Evolutionary conservation across 2,329 filamentous ascomycete genomes (phyloP).

Genomic region (Cercospora janseana): DNA sequence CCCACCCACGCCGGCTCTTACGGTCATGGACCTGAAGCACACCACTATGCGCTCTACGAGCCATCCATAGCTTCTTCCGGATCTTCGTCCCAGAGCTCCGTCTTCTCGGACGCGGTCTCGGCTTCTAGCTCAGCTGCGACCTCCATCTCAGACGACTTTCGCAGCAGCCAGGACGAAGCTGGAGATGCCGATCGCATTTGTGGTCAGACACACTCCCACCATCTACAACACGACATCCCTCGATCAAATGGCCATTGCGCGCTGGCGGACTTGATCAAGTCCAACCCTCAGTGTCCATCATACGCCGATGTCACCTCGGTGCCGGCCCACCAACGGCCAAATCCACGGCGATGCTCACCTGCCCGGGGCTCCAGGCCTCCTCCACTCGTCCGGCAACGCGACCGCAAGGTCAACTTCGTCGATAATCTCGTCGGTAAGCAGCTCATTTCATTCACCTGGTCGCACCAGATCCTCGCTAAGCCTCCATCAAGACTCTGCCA

Average conservation of each 20-base stretch:
- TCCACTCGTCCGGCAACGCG: slow-evolving; percentile 76
- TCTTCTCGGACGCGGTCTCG: slow-evolving; percentile 66
- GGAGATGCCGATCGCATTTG: slow-evolving; percentile 28
- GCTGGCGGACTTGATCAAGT: slow-evolving; percentile 16
- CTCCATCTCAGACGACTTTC: slow-evolving; percentile 61
- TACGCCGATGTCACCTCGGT: slow-evolving; percentile 47
- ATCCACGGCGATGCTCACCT: slow-evolving; percentile 58
- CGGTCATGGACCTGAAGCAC: slow-evolving; percentile 38
- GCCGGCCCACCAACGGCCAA: slow-evolving; percentile 59
- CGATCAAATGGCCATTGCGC: slow-evolving; percentile 13
- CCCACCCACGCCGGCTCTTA: slow-evolving; percentile 21
- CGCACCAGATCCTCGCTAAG: slow-evolving; percentile 37
- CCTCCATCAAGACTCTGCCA: slow-evolving; percentile 73
- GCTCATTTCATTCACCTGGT: slow-evolving; percentile 14
- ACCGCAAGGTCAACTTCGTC: slow-evolving; percentile 93
- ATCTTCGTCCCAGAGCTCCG: slow-evolving; percentile 71
- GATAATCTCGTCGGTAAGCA: slow-evolving; percentile 95
- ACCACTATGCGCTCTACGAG: slow-evolving; percentile 56
- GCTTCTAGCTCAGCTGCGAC: slow-evolving; percentile 52
- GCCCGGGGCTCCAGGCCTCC: slow-evolving; percentile 64
- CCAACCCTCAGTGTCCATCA: slow-evolving; percentile 26
- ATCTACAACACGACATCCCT: slow-evolving; percentile 16
- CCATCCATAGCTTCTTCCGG: slow-evolving; percentile 71
- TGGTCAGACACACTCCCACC: slow-evolving; percentile 26
- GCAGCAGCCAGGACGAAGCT: slow-evolving; percentile 41